Evolutionary conservation across 805 yeast genomes (phyloP).

Genomic region (Cyberlindnera nakhonratchasimensis): DNA sequence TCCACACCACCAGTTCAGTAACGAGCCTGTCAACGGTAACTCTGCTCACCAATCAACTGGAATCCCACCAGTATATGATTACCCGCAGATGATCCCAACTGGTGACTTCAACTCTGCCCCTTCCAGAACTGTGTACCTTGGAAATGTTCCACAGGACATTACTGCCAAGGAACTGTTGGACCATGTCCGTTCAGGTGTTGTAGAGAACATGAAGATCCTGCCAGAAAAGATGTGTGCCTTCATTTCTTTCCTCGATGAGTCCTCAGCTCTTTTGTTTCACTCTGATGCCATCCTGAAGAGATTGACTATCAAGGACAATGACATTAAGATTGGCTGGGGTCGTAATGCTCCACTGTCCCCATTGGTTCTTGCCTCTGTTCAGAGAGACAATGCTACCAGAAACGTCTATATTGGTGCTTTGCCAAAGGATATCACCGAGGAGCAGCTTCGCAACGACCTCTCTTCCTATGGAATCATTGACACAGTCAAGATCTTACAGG

Average conservation of each 20-base stretch:
- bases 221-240: constrained; percentile 88
- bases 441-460: constrained; percentile 63
- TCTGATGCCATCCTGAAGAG: constrained; percentile 88
- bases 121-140: constrained; percentile 85
- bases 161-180: constrained; percentile 80
- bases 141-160: constrained; percentile 80
- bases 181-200: constrained; percentile 86
- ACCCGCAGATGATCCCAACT: constrained; percentile 9
- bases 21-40: constrained; percentile 1
- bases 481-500: constrained; percentile 71
- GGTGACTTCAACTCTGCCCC: constrained; percentile 46
- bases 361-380: constrained; percentile 69
- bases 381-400: constrained; percentile 87
- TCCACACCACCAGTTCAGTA: background rate
- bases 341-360: constrained; percentile 72
- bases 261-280: constrained; percentile 85
- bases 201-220: constrained; percentile 75
- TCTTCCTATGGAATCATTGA: constrained; percentile 79
- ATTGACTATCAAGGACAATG: constrained; percentile 74
- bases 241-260: constrained; percentile 83
- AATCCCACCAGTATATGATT: background rate
- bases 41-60: background rate
- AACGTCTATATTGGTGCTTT: constrained; percentile 87
- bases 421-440: constrained; percentile 61
- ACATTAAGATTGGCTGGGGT: constrained; percentile 92